Percentiles rank a stretch among this genome's conserved stretches.
These are phyloP conservation scores for Termitomyces sp. DNA, from an alignment of 1,284 basidiomycete species.

Conservation along the genomic window DNA sequence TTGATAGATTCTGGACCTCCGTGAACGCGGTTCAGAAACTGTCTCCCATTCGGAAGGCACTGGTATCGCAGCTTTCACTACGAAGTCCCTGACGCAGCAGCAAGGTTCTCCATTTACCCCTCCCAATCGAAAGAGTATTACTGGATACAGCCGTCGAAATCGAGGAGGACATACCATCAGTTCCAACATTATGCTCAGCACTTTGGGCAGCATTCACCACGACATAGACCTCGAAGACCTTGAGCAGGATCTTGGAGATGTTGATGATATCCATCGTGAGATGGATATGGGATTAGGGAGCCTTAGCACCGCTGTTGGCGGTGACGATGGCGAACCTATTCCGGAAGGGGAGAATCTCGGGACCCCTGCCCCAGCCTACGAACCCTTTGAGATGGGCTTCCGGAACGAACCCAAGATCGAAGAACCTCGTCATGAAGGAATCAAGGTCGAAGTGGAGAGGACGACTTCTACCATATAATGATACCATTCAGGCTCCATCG, in stretches of 20 bases:
- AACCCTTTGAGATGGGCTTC: conserved; percentile 46
- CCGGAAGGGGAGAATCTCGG: conserved; percentile 32
- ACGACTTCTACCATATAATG: conserved; percentile 43
- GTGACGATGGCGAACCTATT: conserved; percentile 44
- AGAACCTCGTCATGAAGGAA: conserved; percentile 40
- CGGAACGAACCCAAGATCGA: conserved; percentile 31
- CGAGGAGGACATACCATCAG: conserved; percentile 40
- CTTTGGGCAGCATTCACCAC: conserved; percentile 59
- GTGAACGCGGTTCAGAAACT: conserved; percentile 70
- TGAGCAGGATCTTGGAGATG: conserved; percentile 51
- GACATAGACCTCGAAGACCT: conserved; percentile 35
- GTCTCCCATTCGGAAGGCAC: conserved; percentile 64
- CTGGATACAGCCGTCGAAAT: conserved; percentile 31
- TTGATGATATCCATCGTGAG: conserved; percentile 45
- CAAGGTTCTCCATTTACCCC: conserved; percentile 46
- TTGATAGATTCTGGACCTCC: conserved; percentile 65
- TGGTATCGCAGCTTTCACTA: conserved; percentile 54
- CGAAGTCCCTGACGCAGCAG: conserved; percentile 50
- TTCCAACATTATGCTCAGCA: conserved; percentile 63
- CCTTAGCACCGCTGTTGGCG: conserved; percentile 42
- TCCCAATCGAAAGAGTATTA: conserved; percentile 36
- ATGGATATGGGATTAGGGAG: conserved; percentile 39
- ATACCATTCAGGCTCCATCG: conserved; percentile 5
- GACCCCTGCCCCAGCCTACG: conserved; percentile 49
- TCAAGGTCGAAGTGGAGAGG: conserved; percentile 65